Evolutionary conservation across 106 monocot genomes (phyloP).

Genomic region (Xerophyta viscosa): DNA sequence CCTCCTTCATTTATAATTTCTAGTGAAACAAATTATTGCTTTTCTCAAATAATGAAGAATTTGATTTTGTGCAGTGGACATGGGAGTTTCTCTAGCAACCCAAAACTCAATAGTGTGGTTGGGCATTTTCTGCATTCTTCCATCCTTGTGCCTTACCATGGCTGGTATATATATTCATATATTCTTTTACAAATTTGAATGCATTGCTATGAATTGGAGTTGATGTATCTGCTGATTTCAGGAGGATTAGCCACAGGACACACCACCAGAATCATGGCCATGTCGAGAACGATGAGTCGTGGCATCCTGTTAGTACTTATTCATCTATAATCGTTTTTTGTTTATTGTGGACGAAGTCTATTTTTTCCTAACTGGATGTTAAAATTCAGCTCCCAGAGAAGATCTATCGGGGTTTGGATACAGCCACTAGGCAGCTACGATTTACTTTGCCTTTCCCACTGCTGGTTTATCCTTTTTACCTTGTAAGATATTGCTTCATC

Average conservation of each 20-base stretch:
- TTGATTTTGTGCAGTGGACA: constrained; percentile 45
- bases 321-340: background rate
- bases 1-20: background rate
- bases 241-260: constrained; percentile 46
- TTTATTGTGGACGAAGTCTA: background rate
- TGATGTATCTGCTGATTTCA: background rate
- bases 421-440: constrained; percentile 21
- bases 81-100: constrained; percentile 70
- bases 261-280: constrained; percentile 49
- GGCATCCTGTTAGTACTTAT: constrained; percentile 30
- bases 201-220: too few relatives aligned
- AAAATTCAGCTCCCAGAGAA: constrained; percentile 19
- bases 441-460: constrained; percentile 47
- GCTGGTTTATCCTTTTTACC: constrained; percentile 44
- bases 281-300: constrained; percentile 41
- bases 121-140: constrained; percentile 66
- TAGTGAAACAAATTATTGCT: background rate
- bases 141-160: constrained; percentile 79
- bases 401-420: constrained; percentile 27
- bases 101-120: constrained; percentile 46
- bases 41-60: background rate
- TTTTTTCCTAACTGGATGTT: background rate
- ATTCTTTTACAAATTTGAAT: too few relatives aligned
- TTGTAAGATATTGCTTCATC: constrained; percentile 24
- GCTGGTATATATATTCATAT: constrained; percentile 21